Conservation (phyloP, 2,329 filamentous ascomycete genomes). For the Chalaropsis thielavioides region DNA sequence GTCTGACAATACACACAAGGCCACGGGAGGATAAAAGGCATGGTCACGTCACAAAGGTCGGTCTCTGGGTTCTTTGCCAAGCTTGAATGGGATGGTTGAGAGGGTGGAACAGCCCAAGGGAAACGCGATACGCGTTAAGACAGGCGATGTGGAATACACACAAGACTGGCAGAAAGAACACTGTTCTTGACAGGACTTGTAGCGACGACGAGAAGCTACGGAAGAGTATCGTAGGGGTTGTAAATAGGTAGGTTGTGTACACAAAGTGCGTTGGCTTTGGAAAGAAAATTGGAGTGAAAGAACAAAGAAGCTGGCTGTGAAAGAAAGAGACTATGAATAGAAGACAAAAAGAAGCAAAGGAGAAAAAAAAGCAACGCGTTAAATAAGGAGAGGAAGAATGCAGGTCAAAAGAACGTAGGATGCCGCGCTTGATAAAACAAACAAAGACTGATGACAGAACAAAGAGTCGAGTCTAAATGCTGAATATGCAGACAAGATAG, state of each 20-base stretch:
- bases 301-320: conserved; percentile 18
- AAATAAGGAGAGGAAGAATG: conserved; percentile 17
- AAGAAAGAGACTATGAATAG: conserved; percentile 13
- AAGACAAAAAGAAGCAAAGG: conserved; percentile 20
- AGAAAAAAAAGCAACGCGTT: conserved; percentile 20
- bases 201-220: background rate
- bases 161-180: background rate
- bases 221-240: conserved; percentile 2
- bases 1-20: background rate
- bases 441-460: conserved; percentile 13
- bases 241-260: conserved; percentile 7
- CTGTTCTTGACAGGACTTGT: background rate
- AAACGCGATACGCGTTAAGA: background rate
- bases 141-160: background rate
- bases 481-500: conserved; percentile 2
- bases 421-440: conserved; percentile 18
- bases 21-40: background rate
- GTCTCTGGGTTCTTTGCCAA: background rate
- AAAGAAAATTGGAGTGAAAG: conserved; percentile 18
- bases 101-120: background rate
- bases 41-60: background rate
- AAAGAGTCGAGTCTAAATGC: conserved; percentile 14
- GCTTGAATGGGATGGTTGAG: background rate
- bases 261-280: conserved; percentile 18
- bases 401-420: conserved; percentile 16